phyloP scores from a whole-genome alignment of 1,284 basidiomycete species.

The Sanghuangporus baumii region DNA sequence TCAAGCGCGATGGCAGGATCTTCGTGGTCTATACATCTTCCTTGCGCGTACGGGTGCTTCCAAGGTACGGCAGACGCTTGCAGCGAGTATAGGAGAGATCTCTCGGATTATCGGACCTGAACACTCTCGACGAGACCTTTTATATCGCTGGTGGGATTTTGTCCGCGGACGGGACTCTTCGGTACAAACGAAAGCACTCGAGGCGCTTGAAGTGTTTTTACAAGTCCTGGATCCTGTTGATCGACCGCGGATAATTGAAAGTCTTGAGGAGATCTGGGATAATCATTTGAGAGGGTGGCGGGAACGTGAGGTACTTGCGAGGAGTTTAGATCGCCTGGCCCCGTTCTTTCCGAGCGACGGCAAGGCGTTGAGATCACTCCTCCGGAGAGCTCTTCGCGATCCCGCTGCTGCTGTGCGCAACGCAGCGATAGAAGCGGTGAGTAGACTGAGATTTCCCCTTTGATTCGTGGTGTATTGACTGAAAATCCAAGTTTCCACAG shows the following conservation, averaged over 20 bases:
- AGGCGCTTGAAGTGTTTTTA: constrained; percentile 58
- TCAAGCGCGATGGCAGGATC: constrained; percentile 65
- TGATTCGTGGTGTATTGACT: constrained; percentile 21
- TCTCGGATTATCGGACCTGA: constrained; percentile 80
- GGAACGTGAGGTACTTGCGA: constrained; percentile 68
- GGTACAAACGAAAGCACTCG: constrained; percentile 65
- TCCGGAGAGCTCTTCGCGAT: constrained; percentile 71
- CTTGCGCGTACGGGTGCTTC: constrained; percentile 54
- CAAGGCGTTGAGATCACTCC: constrained; percentile 36
- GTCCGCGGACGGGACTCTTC: constrained; percentile 59
- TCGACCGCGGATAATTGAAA: constrained; percentile 48
- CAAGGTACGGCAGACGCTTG: constrained; percentile 73
- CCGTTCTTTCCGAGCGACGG: constrained; percentile 25
- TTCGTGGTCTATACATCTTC: constrained; percentile 66
- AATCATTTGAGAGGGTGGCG: constrained; percentile 74
- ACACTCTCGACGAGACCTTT: constrained; percentile 63
- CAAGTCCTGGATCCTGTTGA: constrained; percentile 44
- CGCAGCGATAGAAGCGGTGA: constrained; percentile 61
- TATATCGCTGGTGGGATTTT: constrained; percentile 68
- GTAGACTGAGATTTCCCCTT: constrained; percentile 28
- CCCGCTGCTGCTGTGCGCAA: constrained; percentile 81
- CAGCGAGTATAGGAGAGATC: constrained; percentile 86
- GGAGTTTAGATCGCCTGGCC: constrained; percentile 48
- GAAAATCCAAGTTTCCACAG: constrained; percentile 30
- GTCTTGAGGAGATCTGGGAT: constrained; percentile 59